These are phyloP conservation scores for Anthostomella pinea DNA, from an alignment of 2,329 filamentous ascomycete species.

Conservation along the genomic window DNA sequence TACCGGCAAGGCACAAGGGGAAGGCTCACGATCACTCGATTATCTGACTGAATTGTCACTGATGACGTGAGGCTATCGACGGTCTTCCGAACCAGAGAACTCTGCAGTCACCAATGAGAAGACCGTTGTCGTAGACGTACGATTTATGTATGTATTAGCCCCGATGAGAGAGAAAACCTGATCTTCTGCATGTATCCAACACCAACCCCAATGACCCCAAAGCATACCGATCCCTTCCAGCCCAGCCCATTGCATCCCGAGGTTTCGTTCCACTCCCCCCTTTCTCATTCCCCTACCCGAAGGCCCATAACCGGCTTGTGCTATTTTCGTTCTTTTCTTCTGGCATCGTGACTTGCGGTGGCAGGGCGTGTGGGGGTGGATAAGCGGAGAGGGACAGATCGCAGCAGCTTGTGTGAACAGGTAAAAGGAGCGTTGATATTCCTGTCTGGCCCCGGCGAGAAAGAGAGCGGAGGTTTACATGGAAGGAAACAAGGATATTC, in stretches of 20 bases:
- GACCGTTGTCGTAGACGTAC: not conserved
- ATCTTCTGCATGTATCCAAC: not conserved
- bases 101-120: not conserved
- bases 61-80: not conserved
- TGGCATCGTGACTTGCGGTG: not conserved
- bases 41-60: not conserved
- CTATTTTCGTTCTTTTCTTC: constrained; percentile 5
- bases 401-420: no score
- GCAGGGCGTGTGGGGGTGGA: constrained; percentile 3
- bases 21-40: no score
- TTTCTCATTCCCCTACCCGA: constrained; percentile 5
- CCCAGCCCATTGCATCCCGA: not conserved
- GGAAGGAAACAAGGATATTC: constrained; percentile 4
- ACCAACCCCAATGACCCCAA: not conserved
- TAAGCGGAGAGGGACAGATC: constrained; percentile 3
- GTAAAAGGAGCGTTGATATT: constrained; percentile 10
- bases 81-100: not conserved
- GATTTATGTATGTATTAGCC: constrained; percentile 1
- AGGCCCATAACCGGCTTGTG: constrained; percentile 13
- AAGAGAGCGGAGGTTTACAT: constrained; percentile 13
- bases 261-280: not conserved
- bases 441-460: no score
- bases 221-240: not conserved
- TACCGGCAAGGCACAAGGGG: no score
- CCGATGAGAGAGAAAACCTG: not conserved